phyloP scores from a whole-genome alignment of 2,329 filamentous ascomycete species.

The Penicillium palitans region DNA sequence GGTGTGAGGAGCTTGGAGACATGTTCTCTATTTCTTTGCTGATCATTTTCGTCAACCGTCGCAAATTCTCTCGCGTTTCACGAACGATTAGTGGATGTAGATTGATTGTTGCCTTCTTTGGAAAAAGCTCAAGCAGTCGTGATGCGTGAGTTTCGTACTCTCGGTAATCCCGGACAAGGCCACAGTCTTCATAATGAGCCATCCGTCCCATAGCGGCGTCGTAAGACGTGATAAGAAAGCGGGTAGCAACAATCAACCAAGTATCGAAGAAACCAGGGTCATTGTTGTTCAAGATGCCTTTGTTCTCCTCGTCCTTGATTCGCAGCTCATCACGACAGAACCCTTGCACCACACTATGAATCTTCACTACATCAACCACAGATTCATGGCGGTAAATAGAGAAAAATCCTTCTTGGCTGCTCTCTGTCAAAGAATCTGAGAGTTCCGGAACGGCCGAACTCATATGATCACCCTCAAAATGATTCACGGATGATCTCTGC shows the following conservation, averaged over 20 bases:
- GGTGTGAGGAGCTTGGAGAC: slow-evolving; percentile 46
- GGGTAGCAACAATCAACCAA: slow-evolving; percentile 46
- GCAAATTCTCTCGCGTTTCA: slow-evolving; percentile 38
- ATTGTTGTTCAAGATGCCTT: slow-evolving; percentile 14
- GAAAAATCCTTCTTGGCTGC: slow-evolving; percentile 37
- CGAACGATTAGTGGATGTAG: slow-evolving; percentile 27
- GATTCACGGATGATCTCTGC: slow-evolving; percentile 8
- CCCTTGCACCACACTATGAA: slow-evolving; percentile 50
- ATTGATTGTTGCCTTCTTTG: slow-evolving; percentile 33
- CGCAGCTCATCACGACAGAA: slow-evolving; percentile 51
- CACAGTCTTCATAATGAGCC: slow-evolving; percentile 37
- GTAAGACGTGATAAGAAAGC: slow-evolving; percentile 46
- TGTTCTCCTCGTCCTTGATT: slow-evolving; percentile 36
- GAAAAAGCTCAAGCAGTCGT: slow-evolving; percentile 42
- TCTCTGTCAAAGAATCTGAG: slow-evolving; percentile 38
- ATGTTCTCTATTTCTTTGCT: slow-evolving; percentile 43
- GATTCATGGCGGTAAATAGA: slow-evolving; percentile 32
- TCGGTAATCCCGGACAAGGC: slow-evolving; percentile 48
- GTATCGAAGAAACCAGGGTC: slow-evolving; percentile 41
- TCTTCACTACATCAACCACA: slow-evolving; percentile 48
- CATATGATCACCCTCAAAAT: slow-evolving; percentile 24
- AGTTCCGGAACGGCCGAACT: slow-evolving; percentile 28
- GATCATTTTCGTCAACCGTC: slow-evolving; percentile 38
- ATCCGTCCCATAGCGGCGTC: slow-evolving; percentile 44
- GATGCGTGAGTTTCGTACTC: slow-evolving; percentile 51